A percentile compares a stretch with the other conserved stretches of the same genome.
phyloP scores from a whole-genome alignment of 768 basidiomycete genomes.

The Zangia roseola region DNA sequence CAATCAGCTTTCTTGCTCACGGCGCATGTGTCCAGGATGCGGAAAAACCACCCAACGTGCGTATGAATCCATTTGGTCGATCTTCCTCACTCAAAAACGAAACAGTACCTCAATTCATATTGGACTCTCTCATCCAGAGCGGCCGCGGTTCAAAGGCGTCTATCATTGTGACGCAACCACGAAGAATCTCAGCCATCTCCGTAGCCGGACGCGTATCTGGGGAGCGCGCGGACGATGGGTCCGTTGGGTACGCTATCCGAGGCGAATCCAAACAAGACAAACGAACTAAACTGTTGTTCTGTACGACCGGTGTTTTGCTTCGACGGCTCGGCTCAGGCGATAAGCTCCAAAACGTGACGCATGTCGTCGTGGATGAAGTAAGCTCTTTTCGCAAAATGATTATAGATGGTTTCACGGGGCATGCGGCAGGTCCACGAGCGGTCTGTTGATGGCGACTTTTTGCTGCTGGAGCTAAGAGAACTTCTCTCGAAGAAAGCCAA shows the following conservation, averaged over 20 bases:
- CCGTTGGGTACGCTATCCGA: constrained; percentile 86
- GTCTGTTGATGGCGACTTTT: constrained; percentile 86
- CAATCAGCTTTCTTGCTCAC: not conserved
- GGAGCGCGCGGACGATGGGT: constrained; percentile 74
- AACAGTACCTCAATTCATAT: constrained; percentile 83
- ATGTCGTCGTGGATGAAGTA: constrained; percentile 91
- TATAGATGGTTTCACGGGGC: not conserved
- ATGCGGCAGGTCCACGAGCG: constrained; percentile 78
- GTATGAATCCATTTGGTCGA: constrained; percentile 10
- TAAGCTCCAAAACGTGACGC: constrained; percentile 65
- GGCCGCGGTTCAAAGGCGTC: constrained; percentile 61
- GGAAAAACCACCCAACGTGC: constrained; percentile 89
- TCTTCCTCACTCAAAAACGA: not conserved
- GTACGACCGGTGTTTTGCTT: constrained; percentile 92
- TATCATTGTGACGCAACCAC: constrained; percentile 87
- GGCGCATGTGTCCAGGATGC: constrained; percentile 47
- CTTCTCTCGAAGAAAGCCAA: constrained; percentile 59
- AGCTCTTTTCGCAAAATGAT: constrained; percentile 5
- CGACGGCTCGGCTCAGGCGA: constrained; percentile 76
- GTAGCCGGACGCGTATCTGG: constrained; percentile 84
- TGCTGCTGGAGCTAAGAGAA: constrained; percentile 81
- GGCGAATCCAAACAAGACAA: constrained; percentile 73
- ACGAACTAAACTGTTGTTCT: constrained; percentile 79
- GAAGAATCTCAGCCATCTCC: constrained; percentile 84
- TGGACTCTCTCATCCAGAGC: constrained; percentile 74